phyloP scores from a whole-genome alignment of 2,329 filamentous ascomycete species.

The Apiospora pterosperma region DNA sequence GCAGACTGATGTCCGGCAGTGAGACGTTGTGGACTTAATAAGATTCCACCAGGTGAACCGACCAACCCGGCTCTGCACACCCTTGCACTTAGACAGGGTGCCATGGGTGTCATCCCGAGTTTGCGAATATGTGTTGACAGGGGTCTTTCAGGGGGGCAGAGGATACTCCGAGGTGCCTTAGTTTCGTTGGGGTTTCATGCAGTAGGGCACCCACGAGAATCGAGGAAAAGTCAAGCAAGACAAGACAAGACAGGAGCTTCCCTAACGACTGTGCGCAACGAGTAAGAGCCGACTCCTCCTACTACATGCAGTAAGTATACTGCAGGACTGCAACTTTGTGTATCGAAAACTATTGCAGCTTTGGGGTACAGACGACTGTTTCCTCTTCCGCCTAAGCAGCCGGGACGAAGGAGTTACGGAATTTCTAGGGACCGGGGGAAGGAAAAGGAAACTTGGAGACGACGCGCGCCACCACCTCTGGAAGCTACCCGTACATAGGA shows the following conservation, averaged over 20 bases:
- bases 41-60: conserved; percentile 1
- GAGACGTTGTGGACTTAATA: conserved; percentile 6
- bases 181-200: conserved; percentile 8
- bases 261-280: not conserved
- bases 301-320: not conserved
- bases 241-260: not conserved
- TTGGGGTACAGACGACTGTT: not conserved
- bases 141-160: not conserved
- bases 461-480: conserved; percentile 1
- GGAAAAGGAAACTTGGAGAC: not conserved
- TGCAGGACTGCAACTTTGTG: not conserved
- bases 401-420: conserved; percentile 3
- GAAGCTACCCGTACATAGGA: too few species aligned
- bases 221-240: not conserved
- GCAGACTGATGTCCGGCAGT: conserved; percentile 4
- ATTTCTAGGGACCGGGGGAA: not conserved
- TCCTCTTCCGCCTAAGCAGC: not conserved
- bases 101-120: conserved; percentile 3
- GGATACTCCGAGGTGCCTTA: not conserved
- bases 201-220: not conserved
- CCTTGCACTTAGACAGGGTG: conserved; percentile 2
- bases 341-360: not conserved
- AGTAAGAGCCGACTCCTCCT: not conserved
- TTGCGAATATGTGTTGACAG: conserved; percentile 1
- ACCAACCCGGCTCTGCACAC: conserved; percentile 1